Evolutionary conservation across 129 eudicot genomes (phyloP).

Genomic region (Pulicaria dysenterica): DNA sequence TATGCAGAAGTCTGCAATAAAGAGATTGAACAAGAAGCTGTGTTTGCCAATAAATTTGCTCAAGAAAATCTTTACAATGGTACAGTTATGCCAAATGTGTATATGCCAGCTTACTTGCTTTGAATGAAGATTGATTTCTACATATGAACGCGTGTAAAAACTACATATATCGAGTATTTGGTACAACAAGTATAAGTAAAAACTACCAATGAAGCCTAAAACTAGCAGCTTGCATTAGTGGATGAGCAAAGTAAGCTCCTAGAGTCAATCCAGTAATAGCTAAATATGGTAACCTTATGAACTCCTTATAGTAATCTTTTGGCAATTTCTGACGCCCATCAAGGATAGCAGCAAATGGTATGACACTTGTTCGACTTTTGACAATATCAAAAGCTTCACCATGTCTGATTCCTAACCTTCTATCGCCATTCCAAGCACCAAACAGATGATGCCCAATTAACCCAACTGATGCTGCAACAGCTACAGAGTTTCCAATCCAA

Average conservation of each 20-base stretch:
- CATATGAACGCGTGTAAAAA: neutral
- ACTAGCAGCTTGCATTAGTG: slow-evolving; percentile 97
- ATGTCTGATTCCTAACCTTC: slow-evolving; percentile 71
- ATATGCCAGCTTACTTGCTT: neutral
- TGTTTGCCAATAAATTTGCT: no score
- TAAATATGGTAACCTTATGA: slow-evolving; percentile 80
- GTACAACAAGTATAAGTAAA: neutral
- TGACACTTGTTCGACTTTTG: slow-evolving; percentile 75
- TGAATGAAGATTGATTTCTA: neutral
- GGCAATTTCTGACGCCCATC: slow-evolving; percentile 97
- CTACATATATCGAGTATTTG: slow-evolving; percentile 6
- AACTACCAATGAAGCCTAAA: slow-evolving; percentile 89
- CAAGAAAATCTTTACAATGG: neutral
- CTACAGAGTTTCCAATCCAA: slow-evolving; percentile 96
- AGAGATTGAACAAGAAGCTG: no score
- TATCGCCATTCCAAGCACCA: slow-evolving; percentile 98
- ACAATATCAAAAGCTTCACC: slow-evolving; percentile 84
- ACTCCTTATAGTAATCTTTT: slow-evolving; percentile 77
- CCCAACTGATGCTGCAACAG: slow-evolving; percentile 90
- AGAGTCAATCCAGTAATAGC: slow-evolving; percentile 75
- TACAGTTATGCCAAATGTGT: neutral
- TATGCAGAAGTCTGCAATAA: no score
- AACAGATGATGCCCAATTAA: slow-evolving; percentile 90
- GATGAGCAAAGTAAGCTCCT: slow-evolving; percentile 94
- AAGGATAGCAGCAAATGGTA: slow-evolving; percentile 91